A percentile compares a stretch with the other conserved stretches of the same genome.
Evolutionary conservation across 2,329 filamentous ascomycete species (phyloP).

Genomic region (Aureobasidium sp.): DNA sequence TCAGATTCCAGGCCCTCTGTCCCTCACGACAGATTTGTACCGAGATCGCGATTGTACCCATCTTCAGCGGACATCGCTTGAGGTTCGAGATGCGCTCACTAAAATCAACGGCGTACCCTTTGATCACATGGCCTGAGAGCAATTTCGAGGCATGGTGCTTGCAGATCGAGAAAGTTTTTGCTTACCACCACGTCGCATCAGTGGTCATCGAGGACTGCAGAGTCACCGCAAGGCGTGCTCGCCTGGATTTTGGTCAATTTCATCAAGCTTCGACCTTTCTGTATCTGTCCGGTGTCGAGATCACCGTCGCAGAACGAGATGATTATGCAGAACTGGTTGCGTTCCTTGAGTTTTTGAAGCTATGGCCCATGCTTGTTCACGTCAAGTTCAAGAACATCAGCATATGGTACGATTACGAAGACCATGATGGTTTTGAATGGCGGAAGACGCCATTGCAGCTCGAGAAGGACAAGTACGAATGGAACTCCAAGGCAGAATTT

Average conservation of each 20-base stretch:
- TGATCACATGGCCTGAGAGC: too few relatives aligned
- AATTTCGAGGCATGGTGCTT: background rate
- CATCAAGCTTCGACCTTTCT: background rate
- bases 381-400: background rate
- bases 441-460: background rate
- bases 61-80: background rate
- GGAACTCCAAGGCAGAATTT: background rate
- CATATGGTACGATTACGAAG: background rate
- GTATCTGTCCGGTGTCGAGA: background rate
- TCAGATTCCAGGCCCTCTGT: background rate
- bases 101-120: background rate
- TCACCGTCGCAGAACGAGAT: background rate
- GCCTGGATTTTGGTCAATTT: too few relatives aligned
- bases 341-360: background rate
- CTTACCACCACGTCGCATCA: background rate
- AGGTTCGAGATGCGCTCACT: background rate
- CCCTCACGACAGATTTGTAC: background rate
- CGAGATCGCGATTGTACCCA: background rate
- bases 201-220: background rate
- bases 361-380: background rate
- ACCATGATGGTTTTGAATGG: background rate
- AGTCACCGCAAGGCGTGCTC: background rate
- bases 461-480: background rate
- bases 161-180: background rate
- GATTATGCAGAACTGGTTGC: background rate